Base-by-base conservation (phyloP, 345 rosid genomes). In the Arabidopsis arenosa region DNA sequence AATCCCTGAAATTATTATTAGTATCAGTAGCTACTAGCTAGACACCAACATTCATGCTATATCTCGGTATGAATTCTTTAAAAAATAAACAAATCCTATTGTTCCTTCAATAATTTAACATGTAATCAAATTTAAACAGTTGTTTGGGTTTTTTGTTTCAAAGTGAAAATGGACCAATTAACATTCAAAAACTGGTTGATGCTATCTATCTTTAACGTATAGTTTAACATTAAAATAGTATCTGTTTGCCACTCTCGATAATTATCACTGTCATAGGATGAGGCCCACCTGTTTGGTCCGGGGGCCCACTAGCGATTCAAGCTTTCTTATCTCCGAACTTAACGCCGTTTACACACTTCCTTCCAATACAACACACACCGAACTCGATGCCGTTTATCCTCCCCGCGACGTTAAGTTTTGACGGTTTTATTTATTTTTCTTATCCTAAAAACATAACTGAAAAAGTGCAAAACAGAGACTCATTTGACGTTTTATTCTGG, bases 381-480 rank as follows among this genome's bases (percentile, higher is more conserved):
- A 32, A 70, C 62, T 63, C 45, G 40, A 32, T 71, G 55, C 57
- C 80, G 77, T 15, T 48, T 69, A 82, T 79, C 63, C 78, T 35
- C 35, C 21, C 21, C 45, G 49, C 68, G 72, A 65, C 79, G 80
- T 85, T 80, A 55, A 5, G 2, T 11, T 12, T 9, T 15, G 57
- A 75, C 54, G 14, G 76, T 64, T 52, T 23, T 1, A 23, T 23
- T 23, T 28, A 4, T 48, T 35, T 35, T 62, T 26, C n/a, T 14
- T 63, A 44, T 48, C 18, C 9, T 28, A 28, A 28, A 8, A 13
- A 68, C 43, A 35, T 45, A 52, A 68, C 57, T 61, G 69, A 73
- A 84, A 82, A 81, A 79, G 85, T 56, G 43, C 81, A 83, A 81
- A 81, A 67, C 35, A 28, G 32, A 14, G 32, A 39, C 65, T 70